Conservation (phyloP, 202 grass and related monocot genomes). For the Elaeis oleifera region DNA sequence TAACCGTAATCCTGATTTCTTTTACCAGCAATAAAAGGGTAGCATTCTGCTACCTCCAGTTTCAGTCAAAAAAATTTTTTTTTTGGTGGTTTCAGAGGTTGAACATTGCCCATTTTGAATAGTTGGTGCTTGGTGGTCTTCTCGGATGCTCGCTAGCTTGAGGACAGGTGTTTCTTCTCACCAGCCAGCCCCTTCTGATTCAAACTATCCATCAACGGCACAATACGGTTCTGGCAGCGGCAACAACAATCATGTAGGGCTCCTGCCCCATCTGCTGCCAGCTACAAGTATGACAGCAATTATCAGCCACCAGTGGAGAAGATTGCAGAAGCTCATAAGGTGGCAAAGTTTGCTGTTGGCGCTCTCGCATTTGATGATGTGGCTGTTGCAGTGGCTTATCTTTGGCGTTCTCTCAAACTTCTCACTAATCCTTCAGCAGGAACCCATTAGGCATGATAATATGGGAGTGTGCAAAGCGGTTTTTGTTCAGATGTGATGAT, state of each 20-base stretch:
- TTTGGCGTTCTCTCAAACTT: conserved; percentile 69
- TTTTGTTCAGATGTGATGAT: no score
- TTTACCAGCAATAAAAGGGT: no score
- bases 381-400: conserved; percentile 64
- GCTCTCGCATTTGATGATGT: conserved; percentile 92
- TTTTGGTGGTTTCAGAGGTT: no score
- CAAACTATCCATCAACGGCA: conserved; percentile 20
- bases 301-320: conserved; percentile 77
- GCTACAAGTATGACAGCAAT: conserved; percentile 67
- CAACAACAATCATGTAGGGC: conserved; percentile 21
- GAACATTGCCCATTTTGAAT: no score
- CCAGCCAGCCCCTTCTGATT: background rate
- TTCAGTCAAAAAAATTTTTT: no score
- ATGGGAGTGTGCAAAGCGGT: background rate
- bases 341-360: conserved; percentile 82
- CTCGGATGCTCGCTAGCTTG: no score
- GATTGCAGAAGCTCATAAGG: conserved; percentile 86
- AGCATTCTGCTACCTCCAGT: no score
- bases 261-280: conserved; percentile 36
- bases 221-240: conserved; percentile 29
- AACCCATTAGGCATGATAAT: conserved; percentile 31
- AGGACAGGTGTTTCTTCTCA: conserved; percentile 30
- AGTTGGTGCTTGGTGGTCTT: no score
- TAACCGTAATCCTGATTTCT: no score
- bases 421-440: conserved; percentile 78